These are phyloP conservation scores for Paecilomyces sp. DNA, from an alignment of 2,329 filamentous ascomycete species.

Conservation along the genomic window DNA sequence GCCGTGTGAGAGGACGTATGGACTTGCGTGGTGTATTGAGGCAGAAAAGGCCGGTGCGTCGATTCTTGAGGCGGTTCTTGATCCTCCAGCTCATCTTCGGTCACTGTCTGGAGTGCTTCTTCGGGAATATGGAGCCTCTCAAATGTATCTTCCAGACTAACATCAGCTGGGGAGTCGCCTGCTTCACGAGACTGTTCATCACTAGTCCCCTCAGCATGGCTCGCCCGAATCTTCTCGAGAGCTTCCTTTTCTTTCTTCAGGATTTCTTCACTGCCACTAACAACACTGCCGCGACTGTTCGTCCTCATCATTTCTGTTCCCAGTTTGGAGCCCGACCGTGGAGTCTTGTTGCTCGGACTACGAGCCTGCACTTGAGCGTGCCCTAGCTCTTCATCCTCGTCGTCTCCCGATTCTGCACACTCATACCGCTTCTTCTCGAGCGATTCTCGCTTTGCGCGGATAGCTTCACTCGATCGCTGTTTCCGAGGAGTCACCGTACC, in stretches of 20 bases:
- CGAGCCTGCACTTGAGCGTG: conserved; percentile 43
- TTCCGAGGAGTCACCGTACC: conserved; percentile 47
- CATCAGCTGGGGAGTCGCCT: conserved; percentile 14
- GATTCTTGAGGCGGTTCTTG: conserved; percentile 8
- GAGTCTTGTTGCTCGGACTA: conserved; percentile 46
- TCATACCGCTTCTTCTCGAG: conserved; percentile 67
- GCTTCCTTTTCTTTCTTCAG: conserved; percentile 27
- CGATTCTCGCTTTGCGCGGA: conserved; percentile 66
- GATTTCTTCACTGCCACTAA: conserved; percentile 37
- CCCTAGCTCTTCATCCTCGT: conserved; percentile 88
- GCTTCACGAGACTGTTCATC: conserved; percentile 14
- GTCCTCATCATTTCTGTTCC: conserved; percentile 98
- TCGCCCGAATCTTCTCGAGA: conserved; percentile 19
- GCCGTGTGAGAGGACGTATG: background rate
- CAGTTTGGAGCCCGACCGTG: conserved; percentile 74
- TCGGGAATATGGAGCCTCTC: conserved; percentile 27
- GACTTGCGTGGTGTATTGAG: conserved; percentile 5
- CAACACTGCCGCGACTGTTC: conserved; percentile 81
- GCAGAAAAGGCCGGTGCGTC: conserved; percentile 6
- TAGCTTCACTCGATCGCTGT: conserved; percentile 64
- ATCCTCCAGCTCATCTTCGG: conserved; percentile 18
- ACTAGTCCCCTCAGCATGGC: conserved; percentile 12
- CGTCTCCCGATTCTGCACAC: conserved; percentile 80
- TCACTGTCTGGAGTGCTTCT: conserved; percentile 19
- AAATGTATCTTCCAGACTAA: conserved; percentile 23